Conservation (phyloP, 805 yeast species). For the Deakozyma indianensis region DNA sequence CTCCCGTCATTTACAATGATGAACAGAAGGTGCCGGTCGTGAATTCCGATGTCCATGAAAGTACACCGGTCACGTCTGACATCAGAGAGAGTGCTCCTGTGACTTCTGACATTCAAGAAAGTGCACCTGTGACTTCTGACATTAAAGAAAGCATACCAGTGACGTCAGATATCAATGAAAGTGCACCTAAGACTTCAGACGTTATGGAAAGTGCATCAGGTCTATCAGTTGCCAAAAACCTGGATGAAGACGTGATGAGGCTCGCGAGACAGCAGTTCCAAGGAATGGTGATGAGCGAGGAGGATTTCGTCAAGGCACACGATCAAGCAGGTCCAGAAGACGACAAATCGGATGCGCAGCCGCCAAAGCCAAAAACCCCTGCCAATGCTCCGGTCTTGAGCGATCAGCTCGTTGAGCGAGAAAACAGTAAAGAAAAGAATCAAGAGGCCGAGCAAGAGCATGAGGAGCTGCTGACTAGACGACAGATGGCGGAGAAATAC, state of each 20-base stretch:
- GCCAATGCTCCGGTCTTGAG: neutral
- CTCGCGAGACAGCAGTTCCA: neutral
- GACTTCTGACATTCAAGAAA: slow-evolving; percentile 2
- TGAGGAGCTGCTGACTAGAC: slow-evolving; percentile 17
- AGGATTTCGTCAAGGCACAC: slow-evolving; percentile 11
- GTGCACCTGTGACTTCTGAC: slow-evolving; percentile 1
- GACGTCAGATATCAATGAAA: slow-evolving; percentile 2
- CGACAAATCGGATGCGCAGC: neutral
- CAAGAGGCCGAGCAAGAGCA: neutral
- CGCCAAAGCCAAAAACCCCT: neutral
- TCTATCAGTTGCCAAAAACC: neutral
- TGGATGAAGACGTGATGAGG: neutral
- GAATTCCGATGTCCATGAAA: neutral
- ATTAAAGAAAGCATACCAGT: slow-evolving; percentile 4
- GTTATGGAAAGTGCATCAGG: slow-evolving; percentile 1
- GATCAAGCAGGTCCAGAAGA: slow-evolving; percentile 11
- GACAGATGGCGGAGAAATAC: slow-evolving; percentile 42
- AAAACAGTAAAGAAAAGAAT: neutral
- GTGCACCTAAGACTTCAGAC: neutral
- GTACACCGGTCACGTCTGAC: slow-evolving; percentile 1
- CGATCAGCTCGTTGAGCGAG: neutral
- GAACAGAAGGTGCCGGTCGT: neutral
- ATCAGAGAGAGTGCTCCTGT: slow-evolving; percentile 2
- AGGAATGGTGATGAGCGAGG: slow-evolving; percentile 2
- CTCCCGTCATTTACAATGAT: neutral